Conservation (phyloP, 768 basidiomycete genomes). For the Ephemerocybe angulata region DNA sequence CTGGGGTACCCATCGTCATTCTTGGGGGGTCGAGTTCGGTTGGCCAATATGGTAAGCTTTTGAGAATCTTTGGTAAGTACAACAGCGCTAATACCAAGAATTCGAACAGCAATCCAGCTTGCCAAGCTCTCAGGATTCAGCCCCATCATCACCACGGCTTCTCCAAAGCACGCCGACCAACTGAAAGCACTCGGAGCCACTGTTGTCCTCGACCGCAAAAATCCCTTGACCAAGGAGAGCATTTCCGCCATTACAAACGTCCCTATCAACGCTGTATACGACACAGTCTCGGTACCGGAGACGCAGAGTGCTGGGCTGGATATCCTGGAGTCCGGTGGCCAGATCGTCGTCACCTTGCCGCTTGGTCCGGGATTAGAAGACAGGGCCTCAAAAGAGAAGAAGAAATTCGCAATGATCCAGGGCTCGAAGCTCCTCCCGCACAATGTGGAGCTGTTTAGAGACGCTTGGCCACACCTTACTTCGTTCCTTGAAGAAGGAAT, state of each 20-base stretch:
- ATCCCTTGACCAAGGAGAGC: too few relatives aligned
- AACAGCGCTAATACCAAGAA: too few relatives aligned
- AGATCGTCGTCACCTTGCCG: not conserved
- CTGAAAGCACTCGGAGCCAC: conserved; percentile 42
- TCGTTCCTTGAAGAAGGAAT: not conserved
- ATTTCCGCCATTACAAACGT: conserved; percentile 16
- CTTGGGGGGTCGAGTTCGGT: conserved; percentile 28
- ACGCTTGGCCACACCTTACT: not conserved
- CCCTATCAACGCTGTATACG: conserved; percentile 22
- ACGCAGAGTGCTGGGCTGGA: conserved; percentile 23
- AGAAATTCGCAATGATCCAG: not conserved
- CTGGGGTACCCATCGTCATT: conserved; percentile 27
- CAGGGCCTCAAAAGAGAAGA: not conserved
- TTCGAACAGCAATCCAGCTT: conserved; percentile 31
- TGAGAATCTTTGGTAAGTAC: not conserved
- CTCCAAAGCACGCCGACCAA: conserved; percentile 23
- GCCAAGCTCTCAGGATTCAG: conserved; percentile 36
- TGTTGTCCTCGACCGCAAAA: conserved; percentile 33
- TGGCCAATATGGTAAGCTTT: conserved; percentile 25
- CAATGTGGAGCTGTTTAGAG: not conserved
- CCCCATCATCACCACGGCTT: conserved; percentile 39
- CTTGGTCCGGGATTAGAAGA: not conserved
- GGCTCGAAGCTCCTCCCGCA: not conserved
- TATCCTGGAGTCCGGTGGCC: conserved; percentile 26
- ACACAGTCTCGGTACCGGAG: conserved; percentile 18